These are phyloP conservation scores for Fragaria nilgerrensis DNA, from an alignment of 306 rosid species.

Conservation along the genomic window DNA sequence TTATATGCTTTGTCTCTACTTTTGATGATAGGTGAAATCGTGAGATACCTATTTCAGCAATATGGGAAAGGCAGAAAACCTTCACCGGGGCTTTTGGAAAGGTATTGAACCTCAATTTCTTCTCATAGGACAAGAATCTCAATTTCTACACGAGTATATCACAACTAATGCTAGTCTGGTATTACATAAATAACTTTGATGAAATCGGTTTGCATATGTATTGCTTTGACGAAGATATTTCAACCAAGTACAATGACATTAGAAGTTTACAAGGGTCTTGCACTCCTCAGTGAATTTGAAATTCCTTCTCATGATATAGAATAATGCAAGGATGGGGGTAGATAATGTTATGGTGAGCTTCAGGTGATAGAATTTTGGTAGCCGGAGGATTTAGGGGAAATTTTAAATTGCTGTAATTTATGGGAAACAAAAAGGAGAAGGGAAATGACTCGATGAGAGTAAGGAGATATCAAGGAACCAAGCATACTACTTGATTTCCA, in stretches of 20 bases:
- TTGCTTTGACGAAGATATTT: neutral
- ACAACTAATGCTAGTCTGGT: neutral
- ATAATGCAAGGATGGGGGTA: neutral
- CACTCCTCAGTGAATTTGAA: neutral
- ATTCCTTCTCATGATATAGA: neutral
- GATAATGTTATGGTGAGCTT: neutral
- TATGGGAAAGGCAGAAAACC: conserved; percentile 74
- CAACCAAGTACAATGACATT: neutral
- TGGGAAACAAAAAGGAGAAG: neutral
- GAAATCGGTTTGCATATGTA: neutral
- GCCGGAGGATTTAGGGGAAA: neutral
- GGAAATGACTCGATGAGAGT: neutral
- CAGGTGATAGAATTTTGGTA: neutral
- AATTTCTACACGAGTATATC: neutral
- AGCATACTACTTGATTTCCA: neutral
- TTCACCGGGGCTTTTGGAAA: conserved; percentile 70
- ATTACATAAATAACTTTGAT: neutral
- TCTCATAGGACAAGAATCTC: neutral
- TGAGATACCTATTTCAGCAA: conserved; percentile 70
- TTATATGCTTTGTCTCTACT: conserved; percentile 22
- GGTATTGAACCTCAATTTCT: conserved; percentile 43
- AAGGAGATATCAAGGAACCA: neutral
- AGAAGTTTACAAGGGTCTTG: neutral
- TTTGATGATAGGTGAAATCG: conserved; percentile 72
- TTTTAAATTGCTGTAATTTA: neutral